phyloP scores from a whole-genome alignment of 2,329 filamentous ascomycete genomes.

The Fusarium brachygibbosum region DNA sequence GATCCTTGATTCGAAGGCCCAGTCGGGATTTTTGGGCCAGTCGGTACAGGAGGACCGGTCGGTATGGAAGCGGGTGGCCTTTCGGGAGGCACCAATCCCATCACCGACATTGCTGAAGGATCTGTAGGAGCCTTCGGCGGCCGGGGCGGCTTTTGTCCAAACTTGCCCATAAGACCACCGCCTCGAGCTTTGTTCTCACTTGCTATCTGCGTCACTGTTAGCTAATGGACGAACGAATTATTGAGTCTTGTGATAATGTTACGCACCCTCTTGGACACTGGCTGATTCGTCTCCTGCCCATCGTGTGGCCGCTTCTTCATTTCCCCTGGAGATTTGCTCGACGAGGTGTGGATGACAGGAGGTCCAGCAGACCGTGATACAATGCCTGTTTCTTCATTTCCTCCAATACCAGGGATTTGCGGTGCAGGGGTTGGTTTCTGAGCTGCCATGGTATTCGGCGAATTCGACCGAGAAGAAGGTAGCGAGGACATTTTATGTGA shows the following conservation, averaged over 20 bases:
- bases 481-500: conserved; percentile 20
- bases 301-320: conserved; percentile 62
- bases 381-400: conserved; percentile 28
- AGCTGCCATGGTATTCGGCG: conserved; percentile 13
- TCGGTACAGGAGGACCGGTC: conserved; percentile 28
- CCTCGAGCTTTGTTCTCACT: conserved; percentile 51
- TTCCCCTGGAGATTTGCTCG: conserved; percentile 40
- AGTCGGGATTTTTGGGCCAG: conserved; percentile 31
- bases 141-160: conserved; percentile 51
- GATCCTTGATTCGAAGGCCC: conserved; percentile 42
- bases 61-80: conserved; percentile 54
- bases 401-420: conserved; percentile 40
- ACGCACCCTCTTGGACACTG: conserved; percentile 59
- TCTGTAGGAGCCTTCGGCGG: conserved; percentile 57
- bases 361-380: conserved; percentile 49
- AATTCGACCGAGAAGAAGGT: conserved; percentile 31
- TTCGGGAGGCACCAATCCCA: conserved; percentile 63
- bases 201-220: conserved; percentile 52
- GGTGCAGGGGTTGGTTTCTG: conserved; percentile 19
- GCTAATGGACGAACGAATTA: neutral
- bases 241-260: conserved; percentile 1
- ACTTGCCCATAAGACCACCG: conserved; percentile 55
- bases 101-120: conserved; percentile 66
- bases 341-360: conserved; percentile 59
- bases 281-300: conserved; percentile 51